A percentile compares a stretch with the other conserved stretches of the same genome.
Conservation (phyloP, 2,329 filamentous ascomycete species). For the Fusarium tjaetaba region DNA sequence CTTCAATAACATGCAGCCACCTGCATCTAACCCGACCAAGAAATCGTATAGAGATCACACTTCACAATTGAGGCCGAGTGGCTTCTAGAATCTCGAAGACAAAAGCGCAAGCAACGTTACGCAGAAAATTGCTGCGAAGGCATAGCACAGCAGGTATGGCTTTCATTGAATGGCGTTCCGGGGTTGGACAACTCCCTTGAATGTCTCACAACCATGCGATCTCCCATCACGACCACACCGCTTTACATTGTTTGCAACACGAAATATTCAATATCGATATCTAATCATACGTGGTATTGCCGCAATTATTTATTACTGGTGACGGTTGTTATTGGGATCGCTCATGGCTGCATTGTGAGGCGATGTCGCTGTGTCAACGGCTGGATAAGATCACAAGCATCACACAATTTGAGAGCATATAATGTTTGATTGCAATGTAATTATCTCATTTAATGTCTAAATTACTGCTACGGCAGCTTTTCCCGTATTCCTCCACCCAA, state of each 20-base stretch:
- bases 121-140: neutral
- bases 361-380: neutral
- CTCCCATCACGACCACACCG: conserved; percentile 21
- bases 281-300: neutral
- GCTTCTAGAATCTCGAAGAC: neutral
- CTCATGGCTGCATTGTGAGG: no score
- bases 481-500: neutral
- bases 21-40: neutral
- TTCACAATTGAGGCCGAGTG: neutral
- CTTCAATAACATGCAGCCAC: no score
- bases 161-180: conserved; percentile 10
- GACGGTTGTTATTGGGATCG: neutral
- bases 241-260: neutral
- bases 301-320: neutral
- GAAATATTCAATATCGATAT: neutral
- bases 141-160: conserved; percentile 2
- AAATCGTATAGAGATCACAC: neutral
- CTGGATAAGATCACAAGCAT: neutral
- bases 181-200: conserved; percentile 23
- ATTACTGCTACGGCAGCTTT: conserved; percentile 11
- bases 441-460: conserved; percentile 21
- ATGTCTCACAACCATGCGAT: conserved; percentile 27
- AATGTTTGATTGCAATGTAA: neutral
- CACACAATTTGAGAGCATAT: neutral
- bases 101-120: neutral